Percentiles rank a stretch among this genome's conserved stretches.
Conservation (phyloP, 495 filamentous ascomycete species). For the Terfezia boudieri region DNA sequence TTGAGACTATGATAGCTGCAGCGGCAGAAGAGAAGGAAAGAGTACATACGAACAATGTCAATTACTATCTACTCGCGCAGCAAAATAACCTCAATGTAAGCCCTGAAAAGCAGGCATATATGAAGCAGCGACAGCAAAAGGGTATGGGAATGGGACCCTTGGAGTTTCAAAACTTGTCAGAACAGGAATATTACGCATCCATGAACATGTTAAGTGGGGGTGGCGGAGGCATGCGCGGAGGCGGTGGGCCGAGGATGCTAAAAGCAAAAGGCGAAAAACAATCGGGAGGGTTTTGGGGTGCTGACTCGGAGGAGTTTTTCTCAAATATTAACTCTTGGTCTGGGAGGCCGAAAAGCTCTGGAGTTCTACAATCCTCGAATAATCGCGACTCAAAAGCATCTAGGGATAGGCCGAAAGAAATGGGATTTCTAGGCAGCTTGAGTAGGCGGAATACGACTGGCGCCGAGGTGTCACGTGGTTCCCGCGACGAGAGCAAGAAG, state of each 20-base stretch:
- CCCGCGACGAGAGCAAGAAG: not conserved
- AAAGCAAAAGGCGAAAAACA: not conserved
- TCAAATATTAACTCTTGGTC: not conserved
- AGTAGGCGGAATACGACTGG: not conserved
- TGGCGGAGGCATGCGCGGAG: not conserved
- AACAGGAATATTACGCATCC: not conserved
- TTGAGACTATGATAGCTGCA: not conserved
- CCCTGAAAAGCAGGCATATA: not conserved
- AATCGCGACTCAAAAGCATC: not conserved
- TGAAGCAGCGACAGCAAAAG: not conserved
- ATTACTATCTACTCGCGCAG: not conserved
- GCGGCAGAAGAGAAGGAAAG: not conserved
- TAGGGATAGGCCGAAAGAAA: not conserved
- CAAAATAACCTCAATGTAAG: not conserved
- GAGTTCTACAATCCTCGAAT: not conserved
- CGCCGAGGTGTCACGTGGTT: not conserved
- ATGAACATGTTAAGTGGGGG: not conserved
- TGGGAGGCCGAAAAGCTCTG: not conserved
- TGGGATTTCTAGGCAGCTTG: not conserved
- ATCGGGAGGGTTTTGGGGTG: not conserved
- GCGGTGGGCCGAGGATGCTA: not conserved
- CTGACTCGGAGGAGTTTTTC: not conserved
- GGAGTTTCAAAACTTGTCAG: not conserved
- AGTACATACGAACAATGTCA: not conserved
- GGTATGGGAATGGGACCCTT: not conserved